Base-by-base conservation (phyloP, 2,329 filamentous ascomycete genomes). In the Aspergillus quadricinctus region DNA sequence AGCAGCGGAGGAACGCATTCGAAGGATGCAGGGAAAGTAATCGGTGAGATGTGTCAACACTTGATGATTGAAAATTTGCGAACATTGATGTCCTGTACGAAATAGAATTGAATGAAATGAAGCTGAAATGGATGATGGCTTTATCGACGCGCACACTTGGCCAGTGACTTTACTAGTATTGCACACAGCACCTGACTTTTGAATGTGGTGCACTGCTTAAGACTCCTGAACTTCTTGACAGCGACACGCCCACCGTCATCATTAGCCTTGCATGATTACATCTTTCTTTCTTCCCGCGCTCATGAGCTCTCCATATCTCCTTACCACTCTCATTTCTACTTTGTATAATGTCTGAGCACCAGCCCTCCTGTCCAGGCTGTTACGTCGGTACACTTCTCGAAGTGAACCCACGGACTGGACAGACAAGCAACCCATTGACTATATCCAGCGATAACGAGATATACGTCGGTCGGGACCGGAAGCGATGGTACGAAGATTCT, bases 1-100 rank as follows among this genome's bases (percentile, higher is more conserved):
- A 66, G 94, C 94, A 8, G 93, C 92, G 0, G 94, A 97, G 75
- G 92, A 93, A 77, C 85, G 93, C 69, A 81, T 97, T 57, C 86
- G 82, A 75, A 81, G 82, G 66, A 80, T 91, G 82, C 82, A 84
- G 65, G 76, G 66, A 35, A 64, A 64, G 10, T 69, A 52, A 63
- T 53, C 19, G 28, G 4, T 46, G 21, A 14, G 25, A 28, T 14
- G 45, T 11, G 14, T 23, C 21, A n/a, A 10, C 17, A 37, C 11
- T 46, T 31, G 19, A 45, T 31, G 49, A 27, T 11, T 37, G 31
- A 51, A 3, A 49, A 21, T n/a, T 28, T 49, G 19, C 23, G n/a
- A 8, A 50, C 50, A 40, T 35, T 17, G 21, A 52, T 49, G 54
- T 31, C 25, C 7, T 53, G 27, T 57, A 46, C 11, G 43, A 46